Base-by-base conservation (phyloP, 2,329 filamentous ascomycete genomes). In the Penicillium sp. region DNA sequence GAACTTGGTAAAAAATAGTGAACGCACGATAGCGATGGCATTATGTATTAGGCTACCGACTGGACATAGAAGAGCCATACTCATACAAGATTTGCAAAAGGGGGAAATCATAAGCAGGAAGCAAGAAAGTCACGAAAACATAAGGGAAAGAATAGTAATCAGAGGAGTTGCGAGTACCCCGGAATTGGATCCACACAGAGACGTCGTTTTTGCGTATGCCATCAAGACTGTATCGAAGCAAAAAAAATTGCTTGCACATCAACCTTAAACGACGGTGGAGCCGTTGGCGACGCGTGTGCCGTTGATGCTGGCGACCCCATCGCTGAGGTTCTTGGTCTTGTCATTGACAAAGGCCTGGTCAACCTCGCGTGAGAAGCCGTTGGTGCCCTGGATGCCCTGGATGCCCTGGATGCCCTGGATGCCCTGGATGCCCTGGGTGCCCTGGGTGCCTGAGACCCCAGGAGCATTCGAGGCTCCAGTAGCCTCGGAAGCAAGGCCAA, bases 291-390 rank as follows among this genome's bases (percentile, higher is more conserved):
- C 23, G 23, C 5, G 15, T 6, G 33, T 4, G n/a, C 32, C 32
- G 8, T 31, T n/a, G 10, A 8, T 10, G 13, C 20, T 35, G 33
- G 33, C 57, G 9, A 52, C 20, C 12, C 47, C 38, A 1, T 51
- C 49, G 12, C 47, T 42, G 18, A 52, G 8, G 9, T 49, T 44
- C 8, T 47, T 45, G 37, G 53, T 44, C 44, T 61, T 57, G 42
- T 53, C 50, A 32, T 56, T 53, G 57, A 61, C 58, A 33, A 68
- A 66, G n/a, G 65, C 66, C 37, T 66, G 46, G 39, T 65, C 63
- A 29, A 68, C 55, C 48, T 68, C 65, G 37, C 65, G 64, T 1
- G 61, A 62, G 56, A 66, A 66, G n/a, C 63, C 63, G 3, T 37
- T 53, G 5, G 31, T 42, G 27, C 48, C 48, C 10, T 54, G 48